Evolutionary conservation across 2,329 filamentous ascomycete species (phyloP).

Genomic region (Aspergillus aculeatinus): DNA sequence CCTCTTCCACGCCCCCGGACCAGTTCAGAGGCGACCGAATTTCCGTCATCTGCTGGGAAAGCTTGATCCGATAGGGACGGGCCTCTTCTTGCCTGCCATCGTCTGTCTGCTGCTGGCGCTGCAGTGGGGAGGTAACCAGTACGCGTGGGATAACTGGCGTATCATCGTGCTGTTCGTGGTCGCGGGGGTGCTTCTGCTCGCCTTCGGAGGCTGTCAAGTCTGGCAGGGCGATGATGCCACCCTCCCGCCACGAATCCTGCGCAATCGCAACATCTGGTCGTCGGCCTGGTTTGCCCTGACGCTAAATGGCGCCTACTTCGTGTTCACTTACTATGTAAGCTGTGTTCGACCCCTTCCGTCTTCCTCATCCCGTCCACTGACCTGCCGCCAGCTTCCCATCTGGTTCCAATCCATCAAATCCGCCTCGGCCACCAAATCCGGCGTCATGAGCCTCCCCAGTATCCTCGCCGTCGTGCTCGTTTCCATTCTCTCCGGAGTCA

Average conservation of each 20-base stretch:
- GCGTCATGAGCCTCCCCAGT: slow-evolving; percentile 13
- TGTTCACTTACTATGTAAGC: slow-evolving; percentile 13
- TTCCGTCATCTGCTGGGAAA: not conserved
- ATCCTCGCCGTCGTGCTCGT: slow-evolving; percentile 5
- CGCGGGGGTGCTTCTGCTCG: slow-evolving; percentile 1
- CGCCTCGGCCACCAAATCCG: slow-evolving; percentile 5
- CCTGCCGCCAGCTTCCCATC: slow-evolving; percentile 11
- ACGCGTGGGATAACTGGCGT: slow-evolving; percentile 10
- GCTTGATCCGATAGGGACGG: slow-evolving; percentile 8
- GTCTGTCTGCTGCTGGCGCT: slow-evolving; percentile 17
- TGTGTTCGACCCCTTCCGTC: not conserved
- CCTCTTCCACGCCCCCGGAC: not conserved
- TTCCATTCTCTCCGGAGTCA: slow-evolving; percentile 1
- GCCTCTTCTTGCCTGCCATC: slow-evolving; percentile 2
- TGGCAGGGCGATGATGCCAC: slow-evolving; percentile 9
- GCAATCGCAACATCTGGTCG: slow-evolving; percentile 8
- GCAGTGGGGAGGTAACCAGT: slow-evolving; percentile 16
- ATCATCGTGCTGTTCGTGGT: slow-evolving; percentile 13
- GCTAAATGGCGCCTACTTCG: slow-evolving; percentile 4
- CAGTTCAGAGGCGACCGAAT: not conserved
- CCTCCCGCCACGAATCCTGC: not conserved
- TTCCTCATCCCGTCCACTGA: not conserved
- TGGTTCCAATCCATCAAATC: slow-evolving; percentile 16
- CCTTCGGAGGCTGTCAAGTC: slow-evolving; percentile 7
- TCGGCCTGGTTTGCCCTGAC: not conserved